Percentiles rank a stretch among this genome's conserved stretches.
Conservation (phyloP, 208 protist genomes). For the Trypanosomatidae sp. region DNA sequence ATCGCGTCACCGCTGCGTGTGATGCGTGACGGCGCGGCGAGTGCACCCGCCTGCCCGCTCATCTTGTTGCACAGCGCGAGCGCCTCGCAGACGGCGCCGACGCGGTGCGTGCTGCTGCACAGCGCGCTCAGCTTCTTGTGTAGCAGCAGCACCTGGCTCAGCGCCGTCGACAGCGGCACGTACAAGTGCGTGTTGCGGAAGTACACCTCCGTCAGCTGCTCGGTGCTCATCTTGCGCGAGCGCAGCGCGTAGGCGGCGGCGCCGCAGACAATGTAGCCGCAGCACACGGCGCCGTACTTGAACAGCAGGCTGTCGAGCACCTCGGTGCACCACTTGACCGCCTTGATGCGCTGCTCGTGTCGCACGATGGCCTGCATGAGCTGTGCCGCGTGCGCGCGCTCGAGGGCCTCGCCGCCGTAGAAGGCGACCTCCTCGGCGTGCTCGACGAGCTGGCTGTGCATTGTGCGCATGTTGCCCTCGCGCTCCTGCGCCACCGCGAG, state of each 20-base stretch:
- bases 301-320: slow-evolving; percentile 52
- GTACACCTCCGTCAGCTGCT: slow-evolving; percentile 52
- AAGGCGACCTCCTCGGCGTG: slow-evolving; percentile 89
- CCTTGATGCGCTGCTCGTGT: slow-evolving; percentile 58
- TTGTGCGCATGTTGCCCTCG: slow-evolving; percentile 64
- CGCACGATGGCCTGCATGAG: slow-evolving; percentile 42
- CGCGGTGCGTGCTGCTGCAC: slow-evolving; percentile 55
- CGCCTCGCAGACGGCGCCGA: slow-evolving; percentile 68
- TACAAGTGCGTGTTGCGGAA: slow-evolving; percentile 56
- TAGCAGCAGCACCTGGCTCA: slow-evolving; percentile 67
- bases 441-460: slow-evolving; percentile 64
- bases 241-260: slow-evolving; percentile 25
- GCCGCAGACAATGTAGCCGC: slow-evolving; percentile 65
- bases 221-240: slow-evolving; percentile 11
- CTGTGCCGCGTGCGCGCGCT: slow-evolving; percentile 57
- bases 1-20: too few relatives aligned
- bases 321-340: slow-evolving; percentile 44
- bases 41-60: too few relatives aligned
- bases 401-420: slow-evolving; percentile 75
- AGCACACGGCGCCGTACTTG: slow-evolving; percentile 58
- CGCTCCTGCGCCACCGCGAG: slow-evolving; percentile 53
- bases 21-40: too few relatives aligned
- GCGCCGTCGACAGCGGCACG: slow-evolving; percentile 47
- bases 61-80: slow-evolving; percentile 19
- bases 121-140: slow-evolving; percentile 63